Percentiles rank a stretch among this genome's conserved stretches.
phyloP scores from a whole-genome alignment of 2,329 filamentous ascomycete genomes.

The Penicillium sp. region DNA sequence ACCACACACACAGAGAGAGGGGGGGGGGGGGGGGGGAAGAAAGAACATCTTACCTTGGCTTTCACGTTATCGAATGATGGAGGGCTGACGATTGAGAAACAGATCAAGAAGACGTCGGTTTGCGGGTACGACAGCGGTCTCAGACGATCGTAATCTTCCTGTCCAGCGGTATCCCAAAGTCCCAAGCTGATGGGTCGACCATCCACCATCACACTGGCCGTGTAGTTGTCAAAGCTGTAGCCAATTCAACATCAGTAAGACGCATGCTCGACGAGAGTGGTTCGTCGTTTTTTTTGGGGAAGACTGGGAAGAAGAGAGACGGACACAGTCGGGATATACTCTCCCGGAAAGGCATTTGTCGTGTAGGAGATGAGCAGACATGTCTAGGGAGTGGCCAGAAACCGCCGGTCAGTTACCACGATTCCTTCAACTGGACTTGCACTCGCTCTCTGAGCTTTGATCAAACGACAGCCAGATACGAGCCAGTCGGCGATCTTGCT shows the following conservation, averaged over 20 bases:
- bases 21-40: too few species aligned
- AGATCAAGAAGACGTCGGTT: constrained; percentile 97
- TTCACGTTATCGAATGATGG: constrained; percentile 98
- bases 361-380: constrained; percentile 99
- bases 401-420: too few species aligned
- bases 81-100: constrained; percentile 96
- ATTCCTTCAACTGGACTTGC: too few species aligned
- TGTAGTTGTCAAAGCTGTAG: constrained; percentile 93
- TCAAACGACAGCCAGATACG: neutral
- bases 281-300: constrained; percentile 7
- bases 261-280: neutral
- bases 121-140: constrained; percentile 95
- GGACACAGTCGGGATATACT: constrained; percentile 93
- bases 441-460: too few species aligned
- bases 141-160: constrained; percentile 96
- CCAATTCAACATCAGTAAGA: constrained; percentile 10
- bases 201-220: constrained; percentile 97
- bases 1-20: too few species aligned
- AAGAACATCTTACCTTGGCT: constrained; percentile 65
- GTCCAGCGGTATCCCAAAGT: constrained; percentile 96
- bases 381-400: constrained; percentile 54
- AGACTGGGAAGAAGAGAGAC: constrained; percentile 18
- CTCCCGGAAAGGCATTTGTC: constrained; percentile 98
- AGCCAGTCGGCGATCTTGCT: constrained; percentile 1
- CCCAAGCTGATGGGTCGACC: constrained; percentile 95